Evolutionary conservation across 2,329 filamentous ascomycete species (phyloP), one percentile per base, ranked within the genome.

Genomic region (Pyrenochaeta sp.): DNA sequence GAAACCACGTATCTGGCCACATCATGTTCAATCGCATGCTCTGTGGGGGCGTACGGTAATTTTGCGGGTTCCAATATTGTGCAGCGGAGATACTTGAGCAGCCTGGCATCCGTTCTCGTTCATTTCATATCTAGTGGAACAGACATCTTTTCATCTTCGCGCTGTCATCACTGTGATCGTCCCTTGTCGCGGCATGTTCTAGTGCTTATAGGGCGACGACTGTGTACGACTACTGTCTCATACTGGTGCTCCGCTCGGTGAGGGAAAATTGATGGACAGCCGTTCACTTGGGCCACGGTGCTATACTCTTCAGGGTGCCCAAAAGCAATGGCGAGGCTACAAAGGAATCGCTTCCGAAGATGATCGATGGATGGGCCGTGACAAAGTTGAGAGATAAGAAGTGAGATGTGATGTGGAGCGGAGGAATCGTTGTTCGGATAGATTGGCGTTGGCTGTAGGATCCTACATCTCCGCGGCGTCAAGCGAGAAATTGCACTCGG

Each of bases 61-160:
- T 32, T 41, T 21, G 37, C 33, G 20, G 40, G 30, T 32, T 40
- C 17, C 10, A 44, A 14, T 23, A 27, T 18, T 33, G 20, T 42
- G 21, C 55, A 63, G 60, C 62, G 64, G 64, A 64, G 60, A 64
- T 66, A 55, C 49, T 55, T 53, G 51, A 57, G 36, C 20, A 39
- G 36, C 4, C 17, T 4, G 7, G 4, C 7, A 20, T 39, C 35
- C 39, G 15, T 23, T 37, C 20, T 47, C 5, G 12, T 30, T n/a
- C 7, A 11, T 43, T 2, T 11, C 11, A 39, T 9, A 5, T 10
- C 12, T 9, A 37, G 35, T 20, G 7, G 17, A 20, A 37, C 20
- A 12, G 31, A 27, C 18, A 33, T 2, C 17, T 27, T 27, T 33
- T 36, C 15, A 43, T 36, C 15, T 17, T 18, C 5, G 17, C 35